Evolutionary conservation across 2,329 filamentous ascomycete genomes (phyloP), one percentile per base, ranked within the genome.

Genomic region (Penicillium sp.): DNA sequence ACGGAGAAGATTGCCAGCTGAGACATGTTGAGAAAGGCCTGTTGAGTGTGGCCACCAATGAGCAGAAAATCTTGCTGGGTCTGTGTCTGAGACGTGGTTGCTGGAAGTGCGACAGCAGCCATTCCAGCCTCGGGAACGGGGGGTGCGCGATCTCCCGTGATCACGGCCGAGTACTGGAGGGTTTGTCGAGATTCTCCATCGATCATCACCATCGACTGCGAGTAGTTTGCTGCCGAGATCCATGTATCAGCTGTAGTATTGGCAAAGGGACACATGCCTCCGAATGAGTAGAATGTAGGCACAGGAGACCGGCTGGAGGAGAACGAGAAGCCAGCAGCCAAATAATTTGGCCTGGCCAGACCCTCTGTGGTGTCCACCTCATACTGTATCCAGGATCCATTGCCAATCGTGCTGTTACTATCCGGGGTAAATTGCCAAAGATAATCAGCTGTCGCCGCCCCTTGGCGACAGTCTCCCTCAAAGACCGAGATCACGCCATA

Each of bases 1-100:
- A 96, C 74, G 46, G 83, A 90, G 76, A 90, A 95, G 1, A 96
- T 73, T 0, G 90, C 91, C 1, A 91, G 81, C 38, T 89, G 88
- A 48, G 88, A 94, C 85, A 95, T 96, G 66, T 96, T 95, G 71
- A 96, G 84, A 64, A 95, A 96, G 0, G 90, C 90, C 12, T 75
- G 69, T 57, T 82, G 76, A 0, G 90, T 95, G 64, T 96, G 90
- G 0, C 91, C 91, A 36, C 90, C 91, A 12, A 96, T 73, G 24
- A 96, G 71, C 9, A 95, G 81, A 56, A 88, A 91, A 58, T 84
- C 84, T 53, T 85, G 83, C 63, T 90, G 82, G 62, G 90, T 74
- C 3, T 80, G 83, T 12, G 69, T 71, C 6, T 80, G 83, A 18
- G 84, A 83, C 56, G 82, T 83, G 1, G 86, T 85, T 0, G 87